A percentile compares a stretch with the other conserved stretches of the same genome.
phyloP scores from a whole-genome alignment of 148 eudicot species.

The Tetragonia tetragonoides region DNA sequence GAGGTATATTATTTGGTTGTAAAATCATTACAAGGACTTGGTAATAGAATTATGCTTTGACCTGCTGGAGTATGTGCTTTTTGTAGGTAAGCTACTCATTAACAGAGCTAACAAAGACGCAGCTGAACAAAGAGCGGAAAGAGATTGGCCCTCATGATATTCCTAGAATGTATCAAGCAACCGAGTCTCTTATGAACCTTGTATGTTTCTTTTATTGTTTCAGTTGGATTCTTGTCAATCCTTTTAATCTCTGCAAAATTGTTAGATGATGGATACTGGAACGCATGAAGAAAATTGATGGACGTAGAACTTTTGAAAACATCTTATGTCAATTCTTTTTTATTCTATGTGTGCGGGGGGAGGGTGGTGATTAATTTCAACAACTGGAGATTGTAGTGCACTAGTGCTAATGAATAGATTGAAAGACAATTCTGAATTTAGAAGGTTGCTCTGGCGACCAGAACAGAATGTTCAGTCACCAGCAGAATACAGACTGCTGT shows the following conservation, averaged over 20 bases:
- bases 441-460: background rate
- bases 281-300: background rate
- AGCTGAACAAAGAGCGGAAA: conserved; percentile 80
- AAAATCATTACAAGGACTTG: background rate
- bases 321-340: background rate
- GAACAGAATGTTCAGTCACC: background rate
- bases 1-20: conserved; percentile 54
- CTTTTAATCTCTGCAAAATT: background rate
- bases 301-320: background rate
- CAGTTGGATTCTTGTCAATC: background rate
- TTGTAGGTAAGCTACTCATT: conserved; percentile 94
- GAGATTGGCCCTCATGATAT: conserved; percentile 88
- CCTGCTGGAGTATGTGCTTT: conserved; percentile 17
- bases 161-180: conserved; percentile 63
- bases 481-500: background rate
- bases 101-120: conserved; percentile 90
- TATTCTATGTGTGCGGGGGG: background rate
- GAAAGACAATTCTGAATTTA: background rate
- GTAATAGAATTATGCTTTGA: conserved; percentile 11
- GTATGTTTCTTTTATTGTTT: conserved; percentile 45
- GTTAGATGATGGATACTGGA: background rate
- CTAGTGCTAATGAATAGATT: background rate
- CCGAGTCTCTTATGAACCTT: conserved; percentile 76
- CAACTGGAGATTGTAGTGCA: background rate
- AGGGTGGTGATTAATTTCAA: background rate